Conservation (phyloP, 78 protist genomes). For the Chrysochromulina parva region DNA sequence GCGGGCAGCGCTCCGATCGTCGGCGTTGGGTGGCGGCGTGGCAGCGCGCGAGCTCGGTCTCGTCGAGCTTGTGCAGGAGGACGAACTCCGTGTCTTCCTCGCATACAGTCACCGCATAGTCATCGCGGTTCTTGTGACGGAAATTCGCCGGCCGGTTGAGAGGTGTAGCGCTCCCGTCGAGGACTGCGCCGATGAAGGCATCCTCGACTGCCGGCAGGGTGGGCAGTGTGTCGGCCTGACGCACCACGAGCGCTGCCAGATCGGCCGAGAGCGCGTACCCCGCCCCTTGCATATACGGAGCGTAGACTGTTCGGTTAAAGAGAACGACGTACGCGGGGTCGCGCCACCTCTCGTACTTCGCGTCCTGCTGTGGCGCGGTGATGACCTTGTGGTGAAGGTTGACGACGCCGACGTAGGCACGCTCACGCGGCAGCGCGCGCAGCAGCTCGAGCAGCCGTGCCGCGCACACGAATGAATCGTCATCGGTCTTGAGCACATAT, state of each 20-base stretch:
- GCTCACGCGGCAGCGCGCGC: not conserved
- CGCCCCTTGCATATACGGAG: constrained; percentile 17
- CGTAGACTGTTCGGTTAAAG: not conserved
- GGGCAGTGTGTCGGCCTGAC: not conserved
- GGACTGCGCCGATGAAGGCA: not conserved
- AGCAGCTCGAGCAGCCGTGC: not conserved
- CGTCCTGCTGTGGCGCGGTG: not conserved
- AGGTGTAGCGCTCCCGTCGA: not conserved
- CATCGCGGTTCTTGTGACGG: not conserved
- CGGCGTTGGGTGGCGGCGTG: not conserved
- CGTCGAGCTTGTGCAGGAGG: not conserved
- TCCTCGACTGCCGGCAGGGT: not conserved
- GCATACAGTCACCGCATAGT: not conserved
- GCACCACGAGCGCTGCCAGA: not conserved
- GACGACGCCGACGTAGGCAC: not conserved
- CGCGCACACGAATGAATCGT: not conserved
- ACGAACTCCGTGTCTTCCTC: not conserved
- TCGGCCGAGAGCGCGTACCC: not conserved
- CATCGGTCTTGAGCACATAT: constrained; percentile 10
- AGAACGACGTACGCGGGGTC: not conserved
- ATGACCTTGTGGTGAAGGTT: not conserved
- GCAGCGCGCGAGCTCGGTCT: not conserved
- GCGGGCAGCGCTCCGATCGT: not conserved
- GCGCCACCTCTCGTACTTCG: not conserved
- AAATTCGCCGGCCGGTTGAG: not conserved